A percentile compares a stretch with the other conserved stretches of the same genome.
Conservation (phyloP, 805 yeast species). For the Metschnikowia koreensis region DNA sequence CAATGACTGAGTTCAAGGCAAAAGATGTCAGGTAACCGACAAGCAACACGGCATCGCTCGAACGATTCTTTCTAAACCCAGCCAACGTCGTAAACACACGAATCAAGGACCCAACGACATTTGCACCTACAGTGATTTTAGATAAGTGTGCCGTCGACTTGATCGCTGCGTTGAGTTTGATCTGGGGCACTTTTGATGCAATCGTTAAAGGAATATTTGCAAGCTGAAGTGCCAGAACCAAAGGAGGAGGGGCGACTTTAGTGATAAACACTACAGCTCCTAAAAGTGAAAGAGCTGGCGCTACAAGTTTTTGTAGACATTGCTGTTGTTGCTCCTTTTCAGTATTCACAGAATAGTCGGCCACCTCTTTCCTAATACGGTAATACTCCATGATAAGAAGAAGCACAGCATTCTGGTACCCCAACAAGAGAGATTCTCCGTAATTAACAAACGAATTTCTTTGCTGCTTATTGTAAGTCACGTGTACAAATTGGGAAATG, state of each 20-base stretch:
- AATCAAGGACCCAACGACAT: slow-evolving; percentile 36
- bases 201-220: slow-evolving; percentile 39
- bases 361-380: slow-evolving; percentile 23
- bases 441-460: slow-evolving; percentile 36
- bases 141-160: slow-evolving; percentile 39
- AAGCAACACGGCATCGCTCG: slow-evolving; percentile 34
- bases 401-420: slow-evolving; percentile 38
- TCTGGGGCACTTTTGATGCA: slow-evolving; percentile 41
- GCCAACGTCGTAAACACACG: slow-evolving; percentile 42
- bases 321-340: slow-evolving; percentile 20
- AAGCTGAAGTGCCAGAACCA: slow-evolving; percentile 33
- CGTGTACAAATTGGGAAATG: slow-evolving; percentile 37
- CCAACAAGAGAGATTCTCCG: slow-evolving; percentile 41
- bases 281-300: slow-evolving; percentile 28
- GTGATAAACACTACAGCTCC: slow-evolving; percentile 29
- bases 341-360: slow-evolving; percentile 12
- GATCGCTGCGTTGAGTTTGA: slow-evolving; percentile 31
- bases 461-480: slow-evolving; percentile 36
- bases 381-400: slow-evolving; percentile 37
- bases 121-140: slow-evolving; percentile 40
- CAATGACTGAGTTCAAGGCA: slow-evolving; percentile 33
- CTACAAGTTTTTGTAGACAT: slow-evolving; percentile 18
- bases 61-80: slow-evolving; percentile 24
- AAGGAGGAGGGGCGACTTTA: slow-evolving; percentile 29
- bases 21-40: slow-evolving; percentile 39